Conservation (phyloP, 345 rosid species). For the Arabis hirsuta region DNA sequence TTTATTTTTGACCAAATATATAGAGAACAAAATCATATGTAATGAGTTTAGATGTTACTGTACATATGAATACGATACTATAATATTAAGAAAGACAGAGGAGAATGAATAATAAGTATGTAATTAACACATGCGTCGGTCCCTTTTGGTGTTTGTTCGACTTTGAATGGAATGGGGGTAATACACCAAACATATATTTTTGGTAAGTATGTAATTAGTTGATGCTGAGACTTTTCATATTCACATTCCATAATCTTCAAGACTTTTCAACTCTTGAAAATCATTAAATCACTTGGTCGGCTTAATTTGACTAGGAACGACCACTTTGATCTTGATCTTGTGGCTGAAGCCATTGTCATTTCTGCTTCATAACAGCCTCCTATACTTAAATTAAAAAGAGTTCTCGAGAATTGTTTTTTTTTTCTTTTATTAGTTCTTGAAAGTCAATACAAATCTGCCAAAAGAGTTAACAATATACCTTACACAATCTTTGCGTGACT, state of each 20-base stretch:
- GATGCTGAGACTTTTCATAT: neutral
- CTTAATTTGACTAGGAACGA: constrained; percentile 24
- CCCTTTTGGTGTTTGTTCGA: constrained; percentile 11
- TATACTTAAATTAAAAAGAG: too few relatives aligned
- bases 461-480: too few relatives aligned
- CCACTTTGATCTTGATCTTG: constrained; percentile 10
- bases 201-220: neutral
- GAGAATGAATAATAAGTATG: too few relatives aligned
- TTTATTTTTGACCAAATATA: too few relatives aligned
- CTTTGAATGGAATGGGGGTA: neutral
- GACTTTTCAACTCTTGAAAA: constrained; percentile 22
- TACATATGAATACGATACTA: too few relatives aligned
- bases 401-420: too few relatives aligned
- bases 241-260: constrained; percentile 14
- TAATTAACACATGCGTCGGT: neutral
- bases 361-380: constrained; percentile 1
- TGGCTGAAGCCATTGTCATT: constrained; percentile 16
- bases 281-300: constrained; percentile 20
- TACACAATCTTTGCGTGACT: too few relatives aligned
- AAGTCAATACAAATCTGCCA: too few relatives aligned
- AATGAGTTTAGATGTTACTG: too few relatives aligned
- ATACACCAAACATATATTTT: neutral
- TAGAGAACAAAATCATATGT: too few relatives aligned
- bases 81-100: too few relatives aligned
- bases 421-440: too few relatives aligned